Conservation (phyloP, 345 rosid species). For the Xanthoceras sorbifolium region DNA sequence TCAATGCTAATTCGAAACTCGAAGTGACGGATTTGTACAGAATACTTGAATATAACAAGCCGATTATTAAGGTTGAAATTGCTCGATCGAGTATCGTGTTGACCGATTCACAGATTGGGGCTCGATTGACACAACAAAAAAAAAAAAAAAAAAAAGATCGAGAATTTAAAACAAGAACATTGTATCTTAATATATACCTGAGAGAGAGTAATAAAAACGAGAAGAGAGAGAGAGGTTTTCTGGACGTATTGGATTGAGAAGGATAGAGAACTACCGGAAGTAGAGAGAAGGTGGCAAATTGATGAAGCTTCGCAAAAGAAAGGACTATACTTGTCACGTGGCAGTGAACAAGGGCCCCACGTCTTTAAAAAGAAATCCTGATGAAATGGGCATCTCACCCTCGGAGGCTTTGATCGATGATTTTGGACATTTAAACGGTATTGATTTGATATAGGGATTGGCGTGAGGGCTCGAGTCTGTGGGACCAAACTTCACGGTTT, state of each 20-base stretch:
- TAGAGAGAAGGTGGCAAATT: neutral
- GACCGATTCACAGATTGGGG: neutral
- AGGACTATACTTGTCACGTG: neutral
- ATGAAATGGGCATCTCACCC: neutral
- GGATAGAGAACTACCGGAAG: neutral
- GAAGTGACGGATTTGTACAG: neutral
- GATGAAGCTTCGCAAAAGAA: constrained; percentile 1
- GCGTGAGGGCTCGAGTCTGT: neutral
- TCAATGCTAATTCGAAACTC: neutral
- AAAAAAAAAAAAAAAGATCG: neutral
- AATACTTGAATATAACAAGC: neutral
- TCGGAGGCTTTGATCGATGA: neutral
- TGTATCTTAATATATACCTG: constrained; percentile 2
- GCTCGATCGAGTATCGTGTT: neutral
- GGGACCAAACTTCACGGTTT: neutral
- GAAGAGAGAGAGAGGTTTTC: neutral
- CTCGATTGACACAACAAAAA: neutral
- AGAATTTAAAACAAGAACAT: neutral
- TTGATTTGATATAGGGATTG: neutral
- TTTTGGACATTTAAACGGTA: neutral
- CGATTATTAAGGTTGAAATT: neutral
- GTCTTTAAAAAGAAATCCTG: neutral
- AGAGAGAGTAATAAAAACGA: too few relatives aligned
- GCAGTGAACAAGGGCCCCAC: constrained; percentile 12
- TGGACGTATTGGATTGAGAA: neutral